Base-by-base conservation (phyloP, 495 filamentous ascomycete genomes). In the Chaetomium cochliodes region DNA sequence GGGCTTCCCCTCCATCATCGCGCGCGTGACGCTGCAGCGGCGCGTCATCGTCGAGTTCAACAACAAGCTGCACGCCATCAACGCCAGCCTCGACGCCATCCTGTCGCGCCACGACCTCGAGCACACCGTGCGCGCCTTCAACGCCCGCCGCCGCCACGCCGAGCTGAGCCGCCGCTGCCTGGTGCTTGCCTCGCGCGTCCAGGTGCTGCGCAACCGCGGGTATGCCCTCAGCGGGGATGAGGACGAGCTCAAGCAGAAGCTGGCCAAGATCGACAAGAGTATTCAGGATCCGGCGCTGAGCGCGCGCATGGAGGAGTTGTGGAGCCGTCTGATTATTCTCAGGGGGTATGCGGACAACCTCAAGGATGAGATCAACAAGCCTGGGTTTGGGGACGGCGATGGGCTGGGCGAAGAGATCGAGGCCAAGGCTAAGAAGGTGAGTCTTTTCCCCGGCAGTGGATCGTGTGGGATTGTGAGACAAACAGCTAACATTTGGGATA, bases 181-280 rank as follows among this genome's bases (percentile, higher is more conserved):
- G 20, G 84, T 87, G 12, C 82, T 99, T 28, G 94, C 94, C 2
- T 90, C 92, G 11, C 93, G 93, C 74, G 92, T 94, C 0, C 94
- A 99, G 76, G 86, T 96, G 23, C 76, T 98, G 74, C 85, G 93
- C 62, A 97, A 96, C 72, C 76, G 92, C 49, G 94, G 96, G 13
- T 99, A 97, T 74, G 92, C 91, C 6, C 85, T 99, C 76, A 90
- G 92, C 70, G 87, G 88, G 50, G 89, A 92, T 46, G 94, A 99
- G 78, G 94, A 99, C 74, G 87, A 90, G 67, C 76, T 99, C 61
- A 91, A 90, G 81, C 90, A 90, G 76, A 92, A 94, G 76, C 81
- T 99, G 39, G 71, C 86, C 52, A 77, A 80, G 54, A 81, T 99
- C 66, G 91, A 96, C 72, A 86, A 84, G 67, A 77, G 76, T 20